phyloP scores from a whole-genome alignment of 2,329 filamentous ascomycete genomes.

The Domatiomyces catenatus region DNA sequence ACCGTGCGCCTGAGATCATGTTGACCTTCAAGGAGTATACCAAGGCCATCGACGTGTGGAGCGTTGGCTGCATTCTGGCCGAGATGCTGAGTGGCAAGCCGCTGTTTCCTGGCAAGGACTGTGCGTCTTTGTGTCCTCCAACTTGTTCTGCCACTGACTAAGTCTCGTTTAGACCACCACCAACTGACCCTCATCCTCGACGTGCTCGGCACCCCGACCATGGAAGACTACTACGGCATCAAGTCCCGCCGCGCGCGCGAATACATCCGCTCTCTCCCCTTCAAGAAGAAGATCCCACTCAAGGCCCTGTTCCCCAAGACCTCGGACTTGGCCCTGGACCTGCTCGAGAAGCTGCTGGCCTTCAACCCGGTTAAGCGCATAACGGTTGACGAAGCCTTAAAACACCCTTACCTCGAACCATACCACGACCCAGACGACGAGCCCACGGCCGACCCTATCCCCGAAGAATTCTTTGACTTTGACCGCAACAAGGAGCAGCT shows the following conservation, averaged over 20 bases:
- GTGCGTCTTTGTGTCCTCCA: slow-evolving; percentile 38
- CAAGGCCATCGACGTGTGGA: slow-evolving; percentile 98
- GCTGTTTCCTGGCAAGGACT: slow-evolving; percentile 95
- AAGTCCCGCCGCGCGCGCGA: slow-evolving; percentile 93
- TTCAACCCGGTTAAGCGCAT: slow-evolving; percentile 99
- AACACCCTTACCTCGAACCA: slow-evolving; percentile 94
- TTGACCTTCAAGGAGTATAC: slow-evolving; percentile 99
- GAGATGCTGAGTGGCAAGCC: slow-evolving; percentile 99
- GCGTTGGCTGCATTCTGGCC: slow-evolving; percentile 90
- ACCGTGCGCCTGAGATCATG: slow-evolving; percentile 98
- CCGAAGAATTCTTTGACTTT: slow-evolving; percentile 98
- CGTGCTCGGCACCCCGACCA: slow-evolving; percentile 91
- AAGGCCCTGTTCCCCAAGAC: slow-evolving; percentile 96
- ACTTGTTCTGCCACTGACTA: slow-evolving; percentile 1
- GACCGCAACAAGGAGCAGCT: slow-evolving; percentile 99
- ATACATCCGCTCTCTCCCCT: slow-evolving; percentile 93
- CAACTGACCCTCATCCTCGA: slow-evolving; percentile 94
- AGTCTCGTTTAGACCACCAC: slow-evolving; percentile 59
- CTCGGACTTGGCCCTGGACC: slow-evolving; percentile 86
- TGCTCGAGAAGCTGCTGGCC: slow-evolving; percentile 86
- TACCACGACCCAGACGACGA: slow-evolving; percentile 99
- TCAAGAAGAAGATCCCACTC: slow-evolving; percentile 99
- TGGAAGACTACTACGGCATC: slow-evolving; percentile 99
- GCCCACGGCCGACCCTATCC: slow-evolving; percentile 88
- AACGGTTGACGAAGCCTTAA: slow-evolving; percentile 89